Conservation (phyloP, 2,329 filamentous ascomycete species). For the Penicillium aurantiogriseum region DNA sequence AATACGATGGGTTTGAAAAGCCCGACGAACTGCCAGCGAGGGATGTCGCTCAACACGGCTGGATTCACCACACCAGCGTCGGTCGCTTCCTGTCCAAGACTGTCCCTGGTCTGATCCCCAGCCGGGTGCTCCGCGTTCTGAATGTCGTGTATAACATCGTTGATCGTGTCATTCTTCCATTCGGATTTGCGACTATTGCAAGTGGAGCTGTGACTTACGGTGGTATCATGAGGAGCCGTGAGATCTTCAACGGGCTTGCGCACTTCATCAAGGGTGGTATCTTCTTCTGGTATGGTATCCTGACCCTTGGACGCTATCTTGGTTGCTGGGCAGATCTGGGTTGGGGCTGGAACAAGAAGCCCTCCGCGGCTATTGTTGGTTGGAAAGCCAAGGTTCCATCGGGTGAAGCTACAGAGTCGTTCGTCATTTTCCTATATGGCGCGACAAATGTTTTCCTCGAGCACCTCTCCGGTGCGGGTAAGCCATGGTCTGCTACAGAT, state of each 20-base stretch:
- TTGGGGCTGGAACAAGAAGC: slow-evolving; percentile 93
- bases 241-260: slow-evolving; percentile 79
- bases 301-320: slow-evolving; percentile 85
- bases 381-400: slow-evolving; percentile 65
- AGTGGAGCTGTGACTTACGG: slow-evolving; percentile 75
- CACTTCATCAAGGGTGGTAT: slow-evolving; percentile 94
- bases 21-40: slow-evolving; percentile 47
- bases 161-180: slow-evolving; percentile 72
- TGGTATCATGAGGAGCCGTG: slow-evolving; percentile 71
- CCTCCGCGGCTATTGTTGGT: slow-evolving; percentile 55
- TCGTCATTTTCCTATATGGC: slow-evolving; percentile 87
- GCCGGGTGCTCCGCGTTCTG: slow-evolving; percentile 58
- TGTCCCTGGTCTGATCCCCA: slow-evolving; percentile 57
- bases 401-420: slow-evolving; percentile 86
- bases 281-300: slow-evolving; percentile 88
- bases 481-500: slow-evolving; percentile 72
- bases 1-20: slow-evolving; percentile 52
- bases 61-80: slow-evolving; percentile 48
- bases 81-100: slow-evolving; percentile 55
- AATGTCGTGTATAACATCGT: slow-evolving; percentile 63
- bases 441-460: slow-evolving; percentile 89
- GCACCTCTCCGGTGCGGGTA: slow-evolving; percentile 72
- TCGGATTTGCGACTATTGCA: slow-evolving; percentile 71
- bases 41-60: slow-evolving; percentile 30
- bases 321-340: slow-evolving; percentile 87